phyloP scores from a whole-genome alignment of 441 rosid species.

The Omphalea diandra region DNA sequence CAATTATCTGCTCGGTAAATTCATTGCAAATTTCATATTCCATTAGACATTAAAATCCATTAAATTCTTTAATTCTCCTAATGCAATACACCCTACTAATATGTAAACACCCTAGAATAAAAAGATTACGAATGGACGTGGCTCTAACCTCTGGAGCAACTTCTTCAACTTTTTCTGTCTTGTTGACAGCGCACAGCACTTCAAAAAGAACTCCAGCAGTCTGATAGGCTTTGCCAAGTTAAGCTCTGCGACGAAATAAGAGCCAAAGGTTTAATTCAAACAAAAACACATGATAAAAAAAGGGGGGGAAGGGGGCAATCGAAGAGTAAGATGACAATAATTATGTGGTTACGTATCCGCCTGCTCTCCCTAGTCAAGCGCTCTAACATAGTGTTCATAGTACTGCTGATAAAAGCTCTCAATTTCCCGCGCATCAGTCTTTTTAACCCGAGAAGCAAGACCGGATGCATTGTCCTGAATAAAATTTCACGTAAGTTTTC shows the following conservation, averaged over 20 bases:
- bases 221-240: constrained; percentile 97
- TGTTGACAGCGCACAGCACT: constrained; percentile 94
- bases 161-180: constrained; percentile 97
- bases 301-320: neutral
- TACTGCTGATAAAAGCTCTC: constrained; percentile 94
- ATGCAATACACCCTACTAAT: no score
- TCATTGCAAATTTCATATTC: constrained; percentile 18
- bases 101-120: constrained; percentile 5
- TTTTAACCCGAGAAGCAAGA: constrained; percentile 89
- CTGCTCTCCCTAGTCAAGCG: constrained; percentile 92
- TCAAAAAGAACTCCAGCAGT: constrained; percentile 98
- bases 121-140: neutral
- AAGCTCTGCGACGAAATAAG: constrained; percentile 56
- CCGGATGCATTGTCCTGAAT: constrained; percentile 90
- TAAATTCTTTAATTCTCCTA: no score
- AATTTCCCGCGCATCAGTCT: constrained; percentile 96
- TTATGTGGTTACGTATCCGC: constrained; percentile 71
- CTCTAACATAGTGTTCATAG: constrained; percentile 86
- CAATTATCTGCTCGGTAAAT: constrained; percentile 70
- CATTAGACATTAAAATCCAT: constrained; percentile 16
- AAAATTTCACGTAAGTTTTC: constrained; percentile 26
- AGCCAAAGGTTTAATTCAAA: neutral
- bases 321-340: constrained; percentile 12
- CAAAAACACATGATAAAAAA: no score
- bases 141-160: constrained; percentile 97